Conservation (phyloP, 305 asterid genomes). For the Fraxinus albicans region DNA sequence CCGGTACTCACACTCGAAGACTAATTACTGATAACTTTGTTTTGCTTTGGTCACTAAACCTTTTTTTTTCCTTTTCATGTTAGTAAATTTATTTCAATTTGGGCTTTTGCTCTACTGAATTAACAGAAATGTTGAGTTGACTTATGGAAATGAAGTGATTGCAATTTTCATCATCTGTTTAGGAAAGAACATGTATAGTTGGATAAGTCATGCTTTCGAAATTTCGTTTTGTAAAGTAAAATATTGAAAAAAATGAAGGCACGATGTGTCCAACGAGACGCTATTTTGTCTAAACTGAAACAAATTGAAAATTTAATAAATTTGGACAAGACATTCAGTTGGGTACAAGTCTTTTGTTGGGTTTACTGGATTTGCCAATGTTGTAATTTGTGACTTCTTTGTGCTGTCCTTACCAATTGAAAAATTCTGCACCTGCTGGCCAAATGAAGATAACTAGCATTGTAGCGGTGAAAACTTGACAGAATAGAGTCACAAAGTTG, state of each 20-base stretch:
- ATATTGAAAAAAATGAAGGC: not conserved
- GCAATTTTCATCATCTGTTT: not conserved
- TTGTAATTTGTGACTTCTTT: not conserved
- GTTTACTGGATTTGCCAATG: not conserved
- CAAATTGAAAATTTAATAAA: not conserved
- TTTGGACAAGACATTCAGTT: not conserved
- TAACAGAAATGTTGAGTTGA: not conserved
- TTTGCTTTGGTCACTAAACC: not conserved
- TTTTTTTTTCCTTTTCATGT: not conserved
- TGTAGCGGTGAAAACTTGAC: constrained; percentile 47
- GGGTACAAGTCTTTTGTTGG: not conserved
- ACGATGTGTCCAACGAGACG: not conserved
- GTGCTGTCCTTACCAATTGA: constrained; percentile 33
- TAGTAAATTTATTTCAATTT: not conserved
- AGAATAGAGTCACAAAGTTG: constrained; percentile 44
- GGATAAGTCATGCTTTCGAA: not conserved
- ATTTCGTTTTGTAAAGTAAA: not conserved
- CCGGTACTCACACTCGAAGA: not conserved
- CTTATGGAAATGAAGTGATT: not conserved
- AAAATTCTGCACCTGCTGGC: constrained; percentile 37
- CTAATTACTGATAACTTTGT: not conserved
- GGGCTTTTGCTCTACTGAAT: not conserved
- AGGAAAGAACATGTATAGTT: not conserved
- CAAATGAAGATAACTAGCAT: constrained; percentile 55
- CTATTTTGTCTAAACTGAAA: not conserved